Evolutionary conservation across 345 rosid species (phyloP).

Genomic region (Ailanthus altissimus): DNA sequence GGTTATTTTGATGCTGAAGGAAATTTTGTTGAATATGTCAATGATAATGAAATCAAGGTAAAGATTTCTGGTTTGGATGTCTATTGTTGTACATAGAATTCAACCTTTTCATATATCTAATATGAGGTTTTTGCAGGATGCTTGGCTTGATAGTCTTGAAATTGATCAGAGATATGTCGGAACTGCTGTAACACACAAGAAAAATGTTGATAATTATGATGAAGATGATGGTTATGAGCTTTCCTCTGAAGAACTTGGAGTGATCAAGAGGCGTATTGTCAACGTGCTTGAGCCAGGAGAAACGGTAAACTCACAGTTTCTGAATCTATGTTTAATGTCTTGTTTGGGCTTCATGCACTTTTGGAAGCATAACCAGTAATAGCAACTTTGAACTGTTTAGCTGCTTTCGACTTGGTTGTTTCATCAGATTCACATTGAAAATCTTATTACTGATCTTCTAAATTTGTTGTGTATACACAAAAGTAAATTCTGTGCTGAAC

Average conservation of each 20-base stretch:
- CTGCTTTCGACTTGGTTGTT: background rate
- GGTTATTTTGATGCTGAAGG: conserved; percentile 93
- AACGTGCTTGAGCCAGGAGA: conserved; percentile 85
- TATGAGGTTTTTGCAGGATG: conserved; percentile 64
- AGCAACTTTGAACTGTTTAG: background rate
- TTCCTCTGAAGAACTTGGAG: conserved; percentile 70
- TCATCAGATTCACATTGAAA: background rate
- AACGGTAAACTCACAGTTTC: conserved; percentile 52
- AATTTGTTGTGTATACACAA: background rate
- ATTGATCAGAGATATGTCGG: conserved; percentile 53
- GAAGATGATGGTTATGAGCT: conserved; percentile 51
- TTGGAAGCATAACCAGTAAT: background rate
- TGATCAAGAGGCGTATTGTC: conserved; percentile 81
- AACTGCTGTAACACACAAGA: conserved; percentile 26
- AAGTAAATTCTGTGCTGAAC: background rate
- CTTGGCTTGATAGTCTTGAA: conserved; percentile 94
- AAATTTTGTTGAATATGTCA: conserved; percentile 86
- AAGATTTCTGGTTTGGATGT: conserved; percentile 8
- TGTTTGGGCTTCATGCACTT: background rate
- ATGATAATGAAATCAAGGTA: conserved; percentile 79
- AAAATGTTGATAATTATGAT: conserved; percentile 33
- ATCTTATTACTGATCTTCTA: background rate
- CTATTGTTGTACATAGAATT: background rate
- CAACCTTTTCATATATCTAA: conserved; percentile 17
- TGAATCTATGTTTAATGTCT: background rate